Evolutionary conservation across 2,329 filamentous ascomycete species (phyloP).

Genomic region (Talaromyces piceae): DNA sequence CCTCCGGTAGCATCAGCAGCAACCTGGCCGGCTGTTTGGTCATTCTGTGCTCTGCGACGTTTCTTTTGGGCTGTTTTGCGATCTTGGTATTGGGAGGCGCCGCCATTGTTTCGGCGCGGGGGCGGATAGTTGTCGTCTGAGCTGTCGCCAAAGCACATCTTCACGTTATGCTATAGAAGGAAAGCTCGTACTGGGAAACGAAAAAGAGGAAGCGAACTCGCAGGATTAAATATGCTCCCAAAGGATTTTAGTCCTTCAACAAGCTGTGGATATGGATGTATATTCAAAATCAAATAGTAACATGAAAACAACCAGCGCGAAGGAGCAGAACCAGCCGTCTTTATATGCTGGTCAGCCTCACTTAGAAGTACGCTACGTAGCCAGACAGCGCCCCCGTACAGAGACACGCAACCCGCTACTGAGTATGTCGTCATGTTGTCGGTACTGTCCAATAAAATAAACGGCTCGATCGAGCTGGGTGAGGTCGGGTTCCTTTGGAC

Average conservation of each 20-base stretch:
- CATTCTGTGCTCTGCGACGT: background rate
- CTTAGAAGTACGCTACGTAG: background rate
- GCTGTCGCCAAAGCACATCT: conserved; percentile 1
- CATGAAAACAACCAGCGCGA: background rate
- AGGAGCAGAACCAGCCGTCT: background rate
- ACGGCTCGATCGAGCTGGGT: background rate
- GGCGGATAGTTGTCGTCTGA: conserved; percentile 1
- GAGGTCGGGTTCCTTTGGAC: background rate
- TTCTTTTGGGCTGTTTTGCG: background rate
- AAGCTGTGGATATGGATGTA: no score
- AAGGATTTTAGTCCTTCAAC: no score
- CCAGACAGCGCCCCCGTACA: background rate
- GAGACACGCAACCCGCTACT: background rate
- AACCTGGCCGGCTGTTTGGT: background rate
- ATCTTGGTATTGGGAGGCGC: background rate
- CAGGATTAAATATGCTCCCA: no score
- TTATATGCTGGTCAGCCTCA: background rate
- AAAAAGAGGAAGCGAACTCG: no score
- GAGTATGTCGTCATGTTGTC: background rate
- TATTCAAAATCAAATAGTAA: no score
- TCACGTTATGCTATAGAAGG: background rate
- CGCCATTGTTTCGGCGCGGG: background rate
- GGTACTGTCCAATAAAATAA: background rate
- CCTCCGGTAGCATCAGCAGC: background rate
- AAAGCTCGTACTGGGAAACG: no score